Evolutionary conservation across 2,329 filamentous ascomycete species (phyloP), one percentile per base, ranked within the genome.

Genomic region (Hypoxylon sp.): DNA sequence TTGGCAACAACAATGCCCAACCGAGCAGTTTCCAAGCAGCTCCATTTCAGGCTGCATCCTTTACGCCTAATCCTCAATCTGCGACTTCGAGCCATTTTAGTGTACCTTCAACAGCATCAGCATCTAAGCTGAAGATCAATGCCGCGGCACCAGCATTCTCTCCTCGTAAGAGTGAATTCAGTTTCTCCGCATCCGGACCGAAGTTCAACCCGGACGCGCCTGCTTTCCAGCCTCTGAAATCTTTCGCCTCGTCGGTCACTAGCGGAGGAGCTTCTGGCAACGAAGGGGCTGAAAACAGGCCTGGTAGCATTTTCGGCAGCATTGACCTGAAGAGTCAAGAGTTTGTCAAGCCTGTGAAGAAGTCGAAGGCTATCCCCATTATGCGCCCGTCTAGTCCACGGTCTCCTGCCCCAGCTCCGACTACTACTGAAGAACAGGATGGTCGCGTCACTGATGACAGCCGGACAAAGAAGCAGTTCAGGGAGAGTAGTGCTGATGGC

Each of bases 281-380:
- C 56, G 84, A 85, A 50, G 80, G 75, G 45, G 71, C 71, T 26
- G 78, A 78, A 52, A 80, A 80, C 53, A 78, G 77, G 11, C 76
- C 76, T 1, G 80, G 80, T 65, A 84, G 86, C 54, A 92, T 93
- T 71, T 93, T 93, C 75, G 85, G 88, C 50, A 89, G 89, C 42
- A 90, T 94, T 69, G 86, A 88, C 67, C 80, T 91, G 30, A 86
- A 83, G 57, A 78, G 84, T 30, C 83, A 85, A 12, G 89, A 92
- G 20, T 84, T 88, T 51, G 80, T 87, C 26, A 91, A 91, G 72
- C 85, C 89, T 5, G 77, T 80, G 0, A 93, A 91, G 79, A 89
- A 88, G 71, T 92, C 90, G 3, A 97, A 96, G 79, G 93, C 93
- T 8, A 86, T 97, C 57, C 91, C 93, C 0, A 96, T 97, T 67